Evolutionary conservation across 163 green algal genomes (phyloP).

Genomic region (Scenedesmus sp.): DNA sequence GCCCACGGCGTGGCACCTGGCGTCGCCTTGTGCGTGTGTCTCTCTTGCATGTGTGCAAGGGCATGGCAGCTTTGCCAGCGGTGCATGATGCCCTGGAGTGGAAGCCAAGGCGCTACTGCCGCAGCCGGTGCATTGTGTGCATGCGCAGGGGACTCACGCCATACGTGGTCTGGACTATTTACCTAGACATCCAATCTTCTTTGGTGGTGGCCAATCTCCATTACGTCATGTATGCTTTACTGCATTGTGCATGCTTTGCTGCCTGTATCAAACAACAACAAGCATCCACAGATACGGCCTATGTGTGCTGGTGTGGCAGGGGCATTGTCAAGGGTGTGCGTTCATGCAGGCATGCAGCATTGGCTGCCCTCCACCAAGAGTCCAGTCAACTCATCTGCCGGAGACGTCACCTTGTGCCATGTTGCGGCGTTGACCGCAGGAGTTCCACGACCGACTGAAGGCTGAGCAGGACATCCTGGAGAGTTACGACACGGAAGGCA

Average conservation of each 20-base stretch:
- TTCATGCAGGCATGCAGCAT: background rate
- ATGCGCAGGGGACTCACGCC: too few relatives aligned
- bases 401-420: background rate
- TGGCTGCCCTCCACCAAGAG: too few relatives aligned
- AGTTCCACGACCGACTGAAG: slow-evolving; percentile 77
- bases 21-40: background rate
- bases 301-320: background rate
- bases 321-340: background rate
- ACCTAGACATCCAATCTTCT: too few relatives aligned
- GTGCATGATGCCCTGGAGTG: too few relatives aligned
- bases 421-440: slow-evolving; percentile 47
- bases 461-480: slow-evolving; percentile 84
- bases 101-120: too few relatives aligned
- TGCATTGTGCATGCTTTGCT: background rate
- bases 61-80: too few relatives aligned
- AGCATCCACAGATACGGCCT: background rate
- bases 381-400: too few relatives aligned
- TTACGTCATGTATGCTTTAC: too few relatives aligned
- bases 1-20: background rate
- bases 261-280: background rate
- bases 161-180: too few relatives aligned
- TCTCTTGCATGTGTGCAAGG: too few relatives aligned
- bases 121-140: too few relatives aligned
- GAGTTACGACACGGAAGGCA: slow-evolving; percentile 70
- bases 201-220: too few relatives aligned